Evolutionary conservation across 139 green algal genomes (phyloP).

Genomic region (Chlamydomonas urium): DNA sequence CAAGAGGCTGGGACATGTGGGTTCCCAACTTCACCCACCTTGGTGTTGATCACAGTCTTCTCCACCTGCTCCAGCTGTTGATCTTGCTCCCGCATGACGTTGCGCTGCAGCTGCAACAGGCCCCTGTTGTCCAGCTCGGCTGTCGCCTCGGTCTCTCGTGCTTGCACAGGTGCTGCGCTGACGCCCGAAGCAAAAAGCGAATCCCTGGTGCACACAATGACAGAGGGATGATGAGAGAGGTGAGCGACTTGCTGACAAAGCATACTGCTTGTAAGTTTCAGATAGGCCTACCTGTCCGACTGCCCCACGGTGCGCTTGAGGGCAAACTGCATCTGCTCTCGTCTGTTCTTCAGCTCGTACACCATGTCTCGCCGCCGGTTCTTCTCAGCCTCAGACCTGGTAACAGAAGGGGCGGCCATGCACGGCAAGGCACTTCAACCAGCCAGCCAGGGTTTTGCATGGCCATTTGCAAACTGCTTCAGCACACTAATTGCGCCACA

Average conservation of each 20-base stretch:
- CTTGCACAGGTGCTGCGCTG: too few relatives aligned
- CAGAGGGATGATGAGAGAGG: not conserved
- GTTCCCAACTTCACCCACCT: too few relatives aligned
- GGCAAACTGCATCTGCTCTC: conserved; percentile 72
- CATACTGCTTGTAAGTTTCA: too few relatives aligned
- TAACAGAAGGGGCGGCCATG: too few relatives aligned
- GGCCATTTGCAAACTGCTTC: too few relatives aligned
- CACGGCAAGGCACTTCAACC: too few relatives aligned
- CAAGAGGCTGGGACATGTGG: too few relatives aligned
- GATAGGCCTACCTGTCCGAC: conserved; percentile 47
- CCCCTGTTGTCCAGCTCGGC: conserved; percentile 27
- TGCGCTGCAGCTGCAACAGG: conserved; percentile 27
- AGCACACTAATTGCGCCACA: not conserved
- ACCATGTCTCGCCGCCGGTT: conserved; percentile 75
- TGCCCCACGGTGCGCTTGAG: conserved; percentile 51
- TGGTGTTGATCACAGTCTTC: conserved; percentile 62
- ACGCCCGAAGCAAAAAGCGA: too few relatives aligned
- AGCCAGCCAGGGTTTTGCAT: too few relatives aligned
- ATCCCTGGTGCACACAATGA: not conserved
- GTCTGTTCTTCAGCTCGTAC: conserved; percentile 51
- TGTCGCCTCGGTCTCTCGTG: conserved; percentile 39
- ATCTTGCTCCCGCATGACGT: conserved; percentile 28
- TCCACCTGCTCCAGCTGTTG: conserved; percentile 36
- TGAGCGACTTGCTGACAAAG: too few relatives aligned
- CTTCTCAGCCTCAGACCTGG: conserved; percentile 77